Percentiles rank a stretch among this genome's conserved stretches.
Conservation (phyloP, 257 asterid species). For the Rhazya stricta region DNA sequence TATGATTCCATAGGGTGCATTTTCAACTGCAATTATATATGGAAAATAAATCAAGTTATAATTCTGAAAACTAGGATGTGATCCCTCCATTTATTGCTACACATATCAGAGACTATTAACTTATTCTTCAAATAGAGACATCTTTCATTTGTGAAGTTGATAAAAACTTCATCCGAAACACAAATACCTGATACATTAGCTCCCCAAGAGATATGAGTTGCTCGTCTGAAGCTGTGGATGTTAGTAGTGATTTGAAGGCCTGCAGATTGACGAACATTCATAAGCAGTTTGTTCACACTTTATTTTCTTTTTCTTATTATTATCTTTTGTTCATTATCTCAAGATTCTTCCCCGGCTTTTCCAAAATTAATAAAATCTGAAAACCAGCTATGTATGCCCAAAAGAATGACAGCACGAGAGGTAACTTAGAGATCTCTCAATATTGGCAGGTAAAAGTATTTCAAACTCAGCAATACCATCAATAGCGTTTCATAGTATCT, state of each 20-base stretch:
- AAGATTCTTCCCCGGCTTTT: neutral
- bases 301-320: neutral
- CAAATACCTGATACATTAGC: conserved; percentile 74
- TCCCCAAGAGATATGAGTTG: conserved; percentile 87
- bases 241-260: conserved; percentile 89
- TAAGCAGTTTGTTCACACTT: neutral
- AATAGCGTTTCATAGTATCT: neutral
- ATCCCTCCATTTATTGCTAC: neutral
- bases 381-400: neutral
- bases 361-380: neutral
- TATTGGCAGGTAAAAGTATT: too few relatives aligned
- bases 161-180: neutral
- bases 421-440: too few relatives aligned
- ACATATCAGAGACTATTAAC: neutral
- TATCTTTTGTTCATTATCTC: neutral
- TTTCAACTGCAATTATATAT: neutral
- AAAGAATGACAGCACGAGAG: neutral
- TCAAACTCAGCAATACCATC: too few relatives aligned
- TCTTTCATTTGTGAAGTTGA: neutral
- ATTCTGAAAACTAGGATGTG: neutral
- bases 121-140: neutral
- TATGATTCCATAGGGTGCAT: neutral
- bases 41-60: neutral
- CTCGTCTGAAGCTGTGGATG: conserved; percentile 73
- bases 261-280: conserved; percentile 26